Conservation (phyloP, 805 yeast species). For the Yamadazyma philogaea region DNA sequence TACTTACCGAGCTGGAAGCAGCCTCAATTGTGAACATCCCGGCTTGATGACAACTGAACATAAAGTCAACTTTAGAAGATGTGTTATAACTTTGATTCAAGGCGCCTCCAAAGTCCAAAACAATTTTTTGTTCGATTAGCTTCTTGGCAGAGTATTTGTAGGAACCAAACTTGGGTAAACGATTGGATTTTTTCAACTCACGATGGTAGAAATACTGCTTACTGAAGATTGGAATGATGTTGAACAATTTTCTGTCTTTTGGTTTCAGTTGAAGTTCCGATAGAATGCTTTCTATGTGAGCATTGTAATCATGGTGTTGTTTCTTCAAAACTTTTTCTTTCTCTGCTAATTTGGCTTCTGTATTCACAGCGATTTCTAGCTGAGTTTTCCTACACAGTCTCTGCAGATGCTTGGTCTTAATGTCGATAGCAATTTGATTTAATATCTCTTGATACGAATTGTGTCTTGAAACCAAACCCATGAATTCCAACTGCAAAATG, state of each 20-base stretch:
- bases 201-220: slow-evolving; percentile 76
- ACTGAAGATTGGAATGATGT: slow-evolving; percentile 54
- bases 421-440: slow-evolving; percentile 82
- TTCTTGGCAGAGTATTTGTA: slow-evolving; percentile 74
- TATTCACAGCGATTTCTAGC: slow-evolving; percentile 37
- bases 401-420: slow-evolving; percentile 47
- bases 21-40: slow-evolving; percentile 76
- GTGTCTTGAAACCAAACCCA: slow-evolving; percentile 60
- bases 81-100: slow-evolving; percentile 37
- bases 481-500: slow-evolving; percentile 68
- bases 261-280: slow-evolving; percentile 43
- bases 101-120: slow-evolving; percentile 58
- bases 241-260: slow-evolving; percentile 45
- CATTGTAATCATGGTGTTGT: slow-evolving; percentile 45
- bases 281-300: slow-evolving; percentile 45
- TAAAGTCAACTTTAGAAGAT: slow-evolving; percentile 65
- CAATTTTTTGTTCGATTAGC: slow-evolving; percentile 67
- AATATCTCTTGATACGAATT: slow-evolving; percentile 75
- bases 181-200: slow-evolving; percentile 61
- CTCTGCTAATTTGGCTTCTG: slow-evolving; percentile 42
- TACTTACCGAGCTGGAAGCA: slow-evolving; percentile 66
- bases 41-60: slow-evolving; percentile 70
- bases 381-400: slow-evolving; percentile 41
- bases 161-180: slow-evolving; percentile 72
- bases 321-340: slow-evolving; percentile 45